These are phyloP conservation scores for Flaveria trinervia DNA, from an alignment of 129 eudicot species.

Conservation along the genomic window DNA sequence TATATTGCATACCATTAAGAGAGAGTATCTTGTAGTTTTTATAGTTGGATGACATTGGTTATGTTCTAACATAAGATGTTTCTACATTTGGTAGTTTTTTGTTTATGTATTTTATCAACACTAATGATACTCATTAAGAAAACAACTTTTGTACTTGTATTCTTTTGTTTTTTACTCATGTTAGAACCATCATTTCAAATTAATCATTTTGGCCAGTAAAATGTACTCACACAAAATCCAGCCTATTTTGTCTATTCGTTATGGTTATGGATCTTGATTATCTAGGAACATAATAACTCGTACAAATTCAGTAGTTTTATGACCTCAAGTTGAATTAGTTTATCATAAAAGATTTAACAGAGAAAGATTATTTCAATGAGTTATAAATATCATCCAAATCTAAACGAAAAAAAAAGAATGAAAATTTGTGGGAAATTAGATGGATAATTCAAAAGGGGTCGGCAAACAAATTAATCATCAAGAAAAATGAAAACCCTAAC, in stretches of 20 bases:
- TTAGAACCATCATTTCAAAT: not conserved
- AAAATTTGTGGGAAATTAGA: not conserved
- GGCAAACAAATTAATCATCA: constrained; percentile 24
- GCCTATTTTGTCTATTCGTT: no score
- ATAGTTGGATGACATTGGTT: constrained; percentile 19
- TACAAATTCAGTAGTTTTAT: no score
- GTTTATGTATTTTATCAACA: constrained; percentile 24
- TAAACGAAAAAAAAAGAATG: not conserved
- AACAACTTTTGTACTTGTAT: constrained; percentile 14
- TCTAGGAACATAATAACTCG: not conserved
- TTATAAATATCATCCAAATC: no score
- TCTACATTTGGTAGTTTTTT: constrained; percentile 27
- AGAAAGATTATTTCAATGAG: no score
- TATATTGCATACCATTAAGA: constrained; percentile 31
- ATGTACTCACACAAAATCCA: not conserved
- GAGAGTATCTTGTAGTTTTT: constrained; percentile 19
- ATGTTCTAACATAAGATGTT: constrained; percentile 27
- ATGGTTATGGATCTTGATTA: not conserved
- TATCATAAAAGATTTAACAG: no score
- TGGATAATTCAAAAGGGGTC: constrained; percentile 33
- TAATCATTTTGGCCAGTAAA: not conserved
- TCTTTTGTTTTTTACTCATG: constrained; percentile 6
- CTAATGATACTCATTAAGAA: constrained; percentile 24
- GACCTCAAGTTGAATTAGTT: no score
- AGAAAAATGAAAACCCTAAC: constrained; percentile 34